A percentile compares a stretch with the other conserved stretches of the same genome.
phyloP scores from a whole-genome alignment of 2,329 filamentous ascomycete genomes.

The Didymella sp. region DNA sequence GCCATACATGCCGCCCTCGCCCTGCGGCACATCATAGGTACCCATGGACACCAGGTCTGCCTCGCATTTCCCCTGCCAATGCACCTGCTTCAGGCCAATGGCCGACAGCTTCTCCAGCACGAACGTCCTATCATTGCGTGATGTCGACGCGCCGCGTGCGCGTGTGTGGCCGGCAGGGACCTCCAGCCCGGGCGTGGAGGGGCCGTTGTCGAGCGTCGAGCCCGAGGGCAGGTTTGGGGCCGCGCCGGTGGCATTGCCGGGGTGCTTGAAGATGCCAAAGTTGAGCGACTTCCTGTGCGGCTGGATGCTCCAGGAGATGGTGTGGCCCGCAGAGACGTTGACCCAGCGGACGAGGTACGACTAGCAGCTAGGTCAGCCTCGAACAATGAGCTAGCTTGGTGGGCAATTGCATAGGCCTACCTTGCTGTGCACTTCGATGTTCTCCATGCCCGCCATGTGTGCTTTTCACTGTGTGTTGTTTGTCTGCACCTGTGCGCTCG shows the following conservation, averaged over 20 bases:
- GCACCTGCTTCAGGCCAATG: constrained; percentile 68
- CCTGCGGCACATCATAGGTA: constrained; percentile 76
- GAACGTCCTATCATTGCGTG: constrained; percentile 73
- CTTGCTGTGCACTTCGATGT: constrained; percentile 97
- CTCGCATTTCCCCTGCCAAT: constrained; percentile 93
- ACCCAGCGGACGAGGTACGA: constrained; percentile 99
- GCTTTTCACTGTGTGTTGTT: neutral
- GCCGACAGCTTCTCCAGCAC: constrained; percentile 70
- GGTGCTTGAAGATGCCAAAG: constrained; percentile 97
- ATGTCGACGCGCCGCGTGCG: constrained; percentile 59
- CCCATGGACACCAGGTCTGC: constrained; percentile 94
- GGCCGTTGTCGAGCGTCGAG: constrained; percentile 38
- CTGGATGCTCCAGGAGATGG: constrained; percentile 96
- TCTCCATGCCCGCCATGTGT: constrained; percentile 86
- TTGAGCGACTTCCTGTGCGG: constrained; percentile 99
- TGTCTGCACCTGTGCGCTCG: neutral
- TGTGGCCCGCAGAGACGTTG: constrained; percentile 85
- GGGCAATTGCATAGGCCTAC: constrained; percentile 57
- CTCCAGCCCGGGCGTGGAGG: constrained; percentile 55
- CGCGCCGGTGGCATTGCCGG: constrained; percentile 69
- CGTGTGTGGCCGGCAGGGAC: constrained; percentile 62
- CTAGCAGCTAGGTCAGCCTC: constrained; percentile 56
- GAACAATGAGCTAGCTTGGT: neutral
- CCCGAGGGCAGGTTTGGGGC: constrained; percentile 48
- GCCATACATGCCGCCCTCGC: constrained; percentile 90